Percentiles rank a stretch among this genome's conserved stretches.
These are phyloP conservation scores for Cystoisospora suis DNA, from an alignment of 169 alveolate genomes.

Conservation along the genomic window DNA sequence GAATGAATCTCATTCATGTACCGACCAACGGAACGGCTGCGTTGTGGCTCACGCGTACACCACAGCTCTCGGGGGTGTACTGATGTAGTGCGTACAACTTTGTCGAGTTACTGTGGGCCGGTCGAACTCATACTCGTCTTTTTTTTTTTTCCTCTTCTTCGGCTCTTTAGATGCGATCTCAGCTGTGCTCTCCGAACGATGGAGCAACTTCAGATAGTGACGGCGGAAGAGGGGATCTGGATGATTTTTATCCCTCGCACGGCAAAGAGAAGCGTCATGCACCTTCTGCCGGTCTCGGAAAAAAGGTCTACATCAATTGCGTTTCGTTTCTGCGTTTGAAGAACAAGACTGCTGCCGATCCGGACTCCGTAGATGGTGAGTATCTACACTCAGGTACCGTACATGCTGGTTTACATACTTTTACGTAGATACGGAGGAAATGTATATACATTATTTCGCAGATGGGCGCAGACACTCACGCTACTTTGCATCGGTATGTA, in stretches of 20 bases:
- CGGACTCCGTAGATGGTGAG: constrained; percentile 46
- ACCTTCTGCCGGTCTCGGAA: constrained; percentile 18
- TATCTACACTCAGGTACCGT: no score
- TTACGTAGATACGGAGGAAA: no score
- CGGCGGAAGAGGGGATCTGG: constrained; percentile 16
- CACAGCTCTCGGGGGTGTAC: no score
- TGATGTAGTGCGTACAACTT: no score
- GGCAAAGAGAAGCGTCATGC: neutral
- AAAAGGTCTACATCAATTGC: constrained; percentile 5
- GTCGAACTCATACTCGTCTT: no score
- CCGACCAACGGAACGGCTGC: no score
- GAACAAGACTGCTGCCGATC: constrained; percentile 12
- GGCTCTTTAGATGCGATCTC: constrained; percentile 20
- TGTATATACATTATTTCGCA: no score
- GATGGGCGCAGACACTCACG: no score
- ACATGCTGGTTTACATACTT: no score
- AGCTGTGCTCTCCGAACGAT: constrained; percentile 37
- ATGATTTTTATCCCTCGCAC: constrained; percentile 1
- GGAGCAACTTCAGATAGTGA: neutral
- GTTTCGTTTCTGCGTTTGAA: constrained; percentile 32
- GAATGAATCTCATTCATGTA: no score
- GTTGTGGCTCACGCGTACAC: no score
- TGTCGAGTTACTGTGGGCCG: no score
- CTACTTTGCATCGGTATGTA: neutral
- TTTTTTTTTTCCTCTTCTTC: neutral